Evolutionary conservation across 78 protist species (phyloP), one percentile per base, ranked within the genome.

Genomic region (Mantamonas sphyraenae): DNA sequence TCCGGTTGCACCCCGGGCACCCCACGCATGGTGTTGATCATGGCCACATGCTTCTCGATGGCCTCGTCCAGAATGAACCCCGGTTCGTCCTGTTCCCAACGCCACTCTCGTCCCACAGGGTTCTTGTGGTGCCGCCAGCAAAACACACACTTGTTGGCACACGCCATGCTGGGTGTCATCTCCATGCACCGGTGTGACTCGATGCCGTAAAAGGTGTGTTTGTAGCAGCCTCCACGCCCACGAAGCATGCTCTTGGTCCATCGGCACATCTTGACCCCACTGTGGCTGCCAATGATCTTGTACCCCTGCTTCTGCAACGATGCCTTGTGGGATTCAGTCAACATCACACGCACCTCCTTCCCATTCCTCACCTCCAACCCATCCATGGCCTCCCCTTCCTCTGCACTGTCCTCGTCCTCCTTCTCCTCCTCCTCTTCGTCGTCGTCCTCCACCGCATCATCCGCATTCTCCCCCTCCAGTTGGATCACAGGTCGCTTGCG

Each of bases 71-170:
- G 28, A 5, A 86, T 34, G 19, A 26, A 4, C 45, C 37, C 62
- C 16, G 87, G 77, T 4, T 71, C 79, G 63, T 83, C 95, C 30
- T 26, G 4, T 55, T 79, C n/a, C 88, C 89, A 90, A 26, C 68
- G 37, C 90, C 91, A 83, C 51, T 69, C 80, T 20, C 61, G 81
- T 9, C 77, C 73, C 22, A 82, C 84, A 2, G 97, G 97, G 55
- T 90, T 85, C 60, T 59, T 76, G 76, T 93, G 90, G 60, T 86
- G 93, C 24, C 96, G 59, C 97, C 97, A 93, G 90, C 97, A 93
- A 80, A 93, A 93, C 47, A 83, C 86, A 38, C 97, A 93, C 63
- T 86, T 87, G 82, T 93, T 93, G 39, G 97, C 95, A 56, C 97
- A 93, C 33, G 95, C 95, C 31, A 87, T 63, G 24, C 82, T 63